phyloP scores from a whole-genome alignment of 2,329 filamentous ascomycete species.

The Curvularia eragrostidis region DNA sequence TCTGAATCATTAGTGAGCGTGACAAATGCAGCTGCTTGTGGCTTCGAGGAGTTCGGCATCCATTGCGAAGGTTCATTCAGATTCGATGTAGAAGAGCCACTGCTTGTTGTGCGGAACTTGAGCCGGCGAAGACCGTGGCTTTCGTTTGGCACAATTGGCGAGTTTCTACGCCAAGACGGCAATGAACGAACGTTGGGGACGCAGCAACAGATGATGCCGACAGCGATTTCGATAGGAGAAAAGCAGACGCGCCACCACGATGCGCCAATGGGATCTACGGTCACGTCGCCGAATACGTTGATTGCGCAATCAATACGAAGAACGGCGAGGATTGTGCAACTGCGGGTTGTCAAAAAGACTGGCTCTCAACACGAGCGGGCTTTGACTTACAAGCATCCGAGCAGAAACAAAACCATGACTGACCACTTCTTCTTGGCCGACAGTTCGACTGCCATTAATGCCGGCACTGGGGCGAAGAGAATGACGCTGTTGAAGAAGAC shows the following conservation, averaged over 20 bases:
- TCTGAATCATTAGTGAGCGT: conserved; percentile 24
- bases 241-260: conserved; percentile 32
- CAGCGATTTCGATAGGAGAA: conserved; percentile 30
- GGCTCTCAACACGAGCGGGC: no score
- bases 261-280: conserved; percentile 24
- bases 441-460: conserved; percentile 19
- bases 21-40: conserved; percentile 27
- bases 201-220: conserved; percentile 30
- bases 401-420: conserved; percentile 17
- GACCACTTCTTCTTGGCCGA: conserved; percentile 23
- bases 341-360: conserved; percentile 13
- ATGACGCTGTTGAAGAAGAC: conserved; percentile 27
- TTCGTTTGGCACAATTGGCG: conserved; percentile 14
- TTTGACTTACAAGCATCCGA: conserved; percentile 28
- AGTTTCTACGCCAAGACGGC: conserved; percentile 19
- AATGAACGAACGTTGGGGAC: conserved; percentile 24
- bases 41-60: conserved; percentile 15
- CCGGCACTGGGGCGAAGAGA: conserved; percentile 21
- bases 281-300: conserved; percentile 24
- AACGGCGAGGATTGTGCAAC: conserved; percentile 27
- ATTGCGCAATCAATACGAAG: conserved; percentile 31
- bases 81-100: conserved; percentile 27
- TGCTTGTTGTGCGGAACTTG: conserved; percentile 24
- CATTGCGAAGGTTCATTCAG: conserved; percentile 24
- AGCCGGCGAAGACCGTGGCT: conserved; percentile 25